Evolutionary conservation across 2,329 filamentous ascomycete species (phyloP).

Genomic region (Chrysosporium queenslandicum): DNA sequence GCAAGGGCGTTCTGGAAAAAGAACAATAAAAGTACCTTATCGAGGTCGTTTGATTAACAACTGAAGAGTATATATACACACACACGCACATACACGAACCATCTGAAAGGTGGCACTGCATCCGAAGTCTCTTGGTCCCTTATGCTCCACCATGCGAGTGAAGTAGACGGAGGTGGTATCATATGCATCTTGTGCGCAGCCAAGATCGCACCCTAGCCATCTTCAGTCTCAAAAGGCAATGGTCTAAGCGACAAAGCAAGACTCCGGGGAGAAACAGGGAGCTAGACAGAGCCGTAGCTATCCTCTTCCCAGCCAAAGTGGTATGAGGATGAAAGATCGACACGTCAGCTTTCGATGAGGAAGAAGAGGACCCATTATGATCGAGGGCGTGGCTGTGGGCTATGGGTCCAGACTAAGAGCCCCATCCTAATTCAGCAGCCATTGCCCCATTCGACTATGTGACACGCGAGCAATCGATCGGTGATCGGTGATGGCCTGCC

Average conservation of each 20-base stretch:
- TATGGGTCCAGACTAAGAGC: not conserved
- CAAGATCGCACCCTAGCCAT: not conserved
- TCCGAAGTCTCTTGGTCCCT: not conserved
- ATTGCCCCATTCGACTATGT: not conserved
- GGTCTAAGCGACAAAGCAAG: not conserved
- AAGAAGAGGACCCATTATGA: not conserved
- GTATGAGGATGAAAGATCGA: not conserved
- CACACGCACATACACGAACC: not conserved
- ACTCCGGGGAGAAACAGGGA: not conserved
- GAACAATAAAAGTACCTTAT: not conserved
- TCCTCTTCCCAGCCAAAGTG: not conserved
- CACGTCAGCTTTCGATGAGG: not conserved
- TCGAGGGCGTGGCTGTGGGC: not conserved
- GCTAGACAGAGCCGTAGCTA: not conserved
- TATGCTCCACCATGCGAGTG: not conserved
- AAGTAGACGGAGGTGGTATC: not conserved
- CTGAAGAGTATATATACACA: not conserved
- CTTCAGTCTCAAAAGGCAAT: not conserved
- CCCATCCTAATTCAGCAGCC: not conserved
- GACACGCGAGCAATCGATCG: not conserved
- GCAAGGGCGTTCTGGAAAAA: not conserved
- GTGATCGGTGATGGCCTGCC: not conserved
- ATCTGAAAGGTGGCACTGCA: not conserved
- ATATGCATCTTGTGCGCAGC: not conserved
- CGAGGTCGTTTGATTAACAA: not conserved